Percentiles rank a stretch among this genome's conserved stretches.
These are phyloP conservation scores for Heteromeles arbutifolia DNA, from an alignment of 306 rosid genomes.

Conservation along the genomic window DNA sequence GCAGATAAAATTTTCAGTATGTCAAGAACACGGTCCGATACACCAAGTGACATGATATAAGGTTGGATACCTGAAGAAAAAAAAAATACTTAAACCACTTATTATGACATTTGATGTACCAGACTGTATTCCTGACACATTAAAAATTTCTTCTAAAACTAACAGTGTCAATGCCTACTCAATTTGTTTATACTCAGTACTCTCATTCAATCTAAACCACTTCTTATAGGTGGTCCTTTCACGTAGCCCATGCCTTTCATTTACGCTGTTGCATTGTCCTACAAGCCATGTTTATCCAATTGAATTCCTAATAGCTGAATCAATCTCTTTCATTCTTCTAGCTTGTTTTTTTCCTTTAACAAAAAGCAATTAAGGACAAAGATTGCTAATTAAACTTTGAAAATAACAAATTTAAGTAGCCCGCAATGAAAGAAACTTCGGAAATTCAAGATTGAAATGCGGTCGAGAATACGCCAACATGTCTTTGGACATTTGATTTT, in stretches of 20 bases:
- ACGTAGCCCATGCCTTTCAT: not conserved
- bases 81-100: rapidly evolving
- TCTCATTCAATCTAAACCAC: not conserved
- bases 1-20: rapidly evolving
- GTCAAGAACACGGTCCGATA: rapidly evolving
- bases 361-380: not conserved
- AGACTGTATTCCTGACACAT: too few species aligned
- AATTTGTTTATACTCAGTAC: not conserved
- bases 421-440: not conserved
- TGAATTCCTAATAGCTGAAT: not conserved
- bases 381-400: not conserved
- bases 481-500: too few species aligned
- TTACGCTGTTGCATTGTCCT: not conserved
- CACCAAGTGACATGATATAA: too few species aligned
- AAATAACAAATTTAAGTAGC: not conserved
- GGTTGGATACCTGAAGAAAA: too few species aligned
- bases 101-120: too few species aligned
- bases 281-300: not conserved
- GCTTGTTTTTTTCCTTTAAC: not conserved
- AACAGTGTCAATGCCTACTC: not conserved
- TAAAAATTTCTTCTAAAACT: not conserved
- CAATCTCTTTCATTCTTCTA: not conserved
- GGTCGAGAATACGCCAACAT: not conserved
- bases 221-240: not conserved
- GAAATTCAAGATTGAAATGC: not conserved